These are phyloP conservation scores for Coniferiporia weirii DNA, from an alignment of 1,284 basidiomycete species.

Conservation along the genomic window DNA sequence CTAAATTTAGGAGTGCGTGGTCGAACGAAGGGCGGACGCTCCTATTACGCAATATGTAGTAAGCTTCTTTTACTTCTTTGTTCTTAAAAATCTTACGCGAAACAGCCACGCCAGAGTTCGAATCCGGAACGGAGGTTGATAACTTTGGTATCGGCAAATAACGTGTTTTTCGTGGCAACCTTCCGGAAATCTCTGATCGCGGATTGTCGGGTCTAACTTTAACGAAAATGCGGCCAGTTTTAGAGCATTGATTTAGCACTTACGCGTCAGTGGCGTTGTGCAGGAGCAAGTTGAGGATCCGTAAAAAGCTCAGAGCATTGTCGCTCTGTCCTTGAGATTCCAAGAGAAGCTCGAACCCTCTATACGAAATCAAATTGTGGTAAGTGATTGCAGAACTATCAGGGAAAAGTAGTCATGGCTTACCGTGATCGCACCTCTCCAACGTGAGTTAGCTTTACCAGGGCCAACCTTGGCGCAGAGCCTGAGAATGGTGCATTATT, in stretches of 20 bases:
- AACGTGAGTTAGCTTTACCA: neutral
- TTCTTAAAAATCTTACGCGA: constrained; percentile 3
- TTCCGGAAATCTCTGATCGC: neutral
- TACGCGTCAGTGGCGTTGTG: constrained; percentile 3
- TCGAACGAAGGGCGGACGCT: constrained; percentile 6
- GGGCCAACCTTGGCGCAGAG: neutral
- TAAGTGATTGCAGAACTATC: no score
- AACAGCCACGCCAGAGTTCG: constrained; percentile 10
- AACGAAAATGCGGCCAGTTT: neutral
- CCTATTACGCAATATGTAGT: neutral
- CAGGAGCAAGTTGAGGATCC: constrained; percentile 6
- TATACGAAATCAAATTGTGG: neutral
- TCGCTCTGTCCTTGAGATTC: neutral
- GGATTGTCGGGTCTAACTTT: neutral
- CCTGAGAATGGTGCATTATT: neutral
- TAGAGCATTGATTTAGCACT: neutral
- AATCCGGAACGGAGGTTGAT: neutral
- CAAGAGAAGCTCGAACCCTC: neutral
- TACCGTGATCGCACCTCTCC: neutral
- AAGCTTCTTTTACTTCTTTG: neutral
- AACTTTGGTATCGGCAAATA: neutral
- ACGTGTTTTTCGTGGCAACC: constrained; percentile 1
- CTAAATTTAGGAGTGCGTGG: constrained; percentile 15
- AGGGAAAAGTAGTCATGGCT: neutral
- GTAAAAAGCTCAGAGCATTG: neutral